Base-by-base conservation (phyloP, 495 filamentous ascomycete species). In the Aspergillus egyptiacus region DNA sequence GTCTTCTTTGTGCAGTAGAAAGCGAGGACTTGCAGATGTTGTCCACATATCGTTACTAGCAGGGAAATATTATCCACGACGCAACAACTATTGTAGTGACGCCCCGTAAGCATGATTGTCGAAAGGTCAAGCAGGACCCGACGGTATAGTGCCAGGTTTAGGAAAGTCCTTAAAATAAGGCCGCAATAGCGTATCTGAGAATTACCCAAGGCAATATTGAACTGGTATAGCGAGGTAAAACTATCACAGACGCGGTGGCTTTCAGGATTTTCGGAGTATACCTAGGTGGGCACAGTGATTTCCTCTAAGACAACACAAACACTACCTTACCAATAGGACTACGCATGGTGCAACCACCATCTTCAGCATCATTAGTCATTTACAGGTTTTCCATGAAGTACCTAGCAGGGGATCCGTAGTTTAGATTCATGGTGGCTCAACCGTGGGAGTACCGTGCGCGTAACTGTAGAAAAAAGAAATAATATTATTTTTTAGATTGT, bases 131-230 rank as follows among this genome's bases (percentile, higher is more conserved):
- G 65, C 0, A 81, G 2, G 76, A 79, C 6, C 80, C 80, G n/a
- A 83, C 72, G 47, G 83, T 82, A 52, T 77, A 84, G 22, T 80
- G 70, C 80, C 80, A 84, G 67, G 77, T 80, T 44, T 79, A 79
- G 6, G 54, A 44, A 43, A 84, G 77, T 31, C 68, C 64, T 50
- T 81, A 63, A 55, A 82, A 82, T 24, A 84, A 81, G 37, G 78
- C 80, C 0, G 77, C 78, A 10, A 82, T 72, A 11, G 74, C 80
- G 51, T 82, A 82, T 9, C 80, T 80, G 14, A 82, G 63, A 20
- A 84, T 82, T 77, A 36, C 80, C 80, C 0, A 84, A 59, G 1
- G 79, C 79, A 39, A 84, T 83, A 60, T 79, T 81, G 59, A 82
- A 72, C 53, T 84, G 80, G 51, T 82, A 82, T 0, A 81, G 63